phyloP scores from a whole-genome alignment of 2,329 filamentous ascomycete species.

The Gremmenia infestans region DNA sequence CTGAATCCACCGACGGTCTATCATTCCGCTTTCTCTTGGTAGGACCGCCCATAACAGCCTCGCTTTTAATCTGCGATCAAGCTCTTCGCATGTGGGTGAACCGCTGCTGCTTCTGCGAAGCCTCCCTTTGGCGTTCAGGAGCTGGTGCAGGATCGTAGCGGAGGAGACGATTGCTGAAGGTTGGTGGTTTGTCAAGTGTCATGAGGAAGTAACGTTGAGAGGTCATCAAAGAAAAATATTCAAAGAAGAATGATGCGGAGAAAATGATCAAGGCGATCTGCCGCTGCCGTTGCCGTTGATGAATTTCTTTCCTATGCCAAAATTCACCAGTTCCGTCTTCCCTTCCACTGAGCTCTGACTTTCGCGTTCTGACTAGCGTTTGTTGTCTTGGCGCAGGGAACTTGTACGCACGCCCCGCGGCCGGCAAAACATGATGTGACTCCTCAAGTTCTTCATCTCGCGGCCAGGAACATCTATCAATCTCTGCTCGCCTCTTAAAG shows the following conservation, averaged over 20 bases:
- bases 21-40: slow-evolving; percentile 34
- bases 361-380: too few species aligned
- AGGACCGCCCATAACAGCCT: slow-evolving; percentile 28
- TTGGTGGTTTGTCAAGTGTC: not conserved
- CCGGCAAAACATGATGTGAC: too few species aligned
- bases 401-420: too few species aligned
- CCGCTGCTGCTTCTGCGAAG: slow-evolving; percentile 5
- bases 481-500: not conserved
- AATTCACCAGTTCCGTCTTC: too few species aligned
- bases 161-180: not conserved
- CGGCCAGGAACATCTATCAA: not conserved
- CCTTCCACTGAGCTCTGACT: too few species aligned
- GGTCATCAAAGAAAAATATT: not conserved
- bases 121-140: slow-evolving; percentile 6
- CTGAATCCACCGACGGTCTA: slow-evolving; percentile 34
- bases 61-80: slow-evolving; percentile 16
- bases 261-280: not conserved
- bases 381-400: too few species aligned
- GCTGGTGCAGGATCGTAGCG: slow-evolving; percentile 1
- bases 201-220: slow-evolving; percentile 1
- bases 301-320: too few species aligned
- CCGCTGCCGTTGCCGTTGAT: not conserved
- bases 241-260: not conserved
- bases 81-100: slow-evolving; percentile 25
- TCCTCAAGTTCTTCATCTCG: too few species aligned